A percentile compares a stretch with the other conserved stretches of the same genome.
phyloP scores from a whole-genome alignment of 257 asterid genomes.

The Gardenia jasminoides region DNA sequence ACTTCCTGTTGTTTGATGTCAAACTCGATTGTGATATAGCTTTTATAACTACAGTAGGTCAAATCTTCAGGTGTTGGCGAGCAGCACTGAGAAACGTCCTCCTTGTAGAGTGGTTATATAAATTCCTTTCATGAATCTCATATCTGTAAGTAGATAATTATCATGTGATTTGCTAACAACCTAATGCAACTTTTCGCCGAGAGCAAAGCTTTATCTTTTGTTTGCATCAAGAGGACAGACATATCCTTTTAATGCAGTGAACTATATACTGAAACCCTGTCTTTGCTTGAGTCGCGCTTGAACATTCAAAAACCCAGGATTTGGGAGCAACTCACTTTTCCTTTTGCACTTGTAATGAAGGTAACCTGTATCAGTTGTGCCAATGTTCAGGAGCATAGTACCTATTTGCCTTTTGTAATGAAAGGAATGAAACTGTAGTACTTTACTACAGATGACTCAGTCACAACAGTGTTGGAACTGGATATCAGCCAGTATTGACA shows the following conservation, averaged over 20 bases:
- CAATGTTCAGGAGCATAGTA: neutral
- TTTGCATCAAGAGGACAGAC: conserved; percentile 1
- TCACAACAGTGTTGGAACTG: neutral
- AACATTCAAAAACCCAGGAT: neutral
- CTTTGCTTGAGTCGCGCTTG: neutral
- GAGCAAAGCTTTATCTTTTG: neutral
- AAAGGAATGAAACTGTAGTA: neutral
- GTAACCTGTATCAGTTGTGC: neutral
- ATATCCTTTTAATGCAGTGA: conserved; percentile 5
- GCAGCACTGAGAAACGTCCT: neutral
- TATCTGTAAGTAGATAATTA: neutral
- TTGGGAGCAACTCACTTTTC: neutral
- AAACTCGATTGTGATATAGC: neutral
- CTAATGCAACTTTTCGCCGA: neutral
- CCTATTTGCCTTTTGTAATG: conserved; percentile 2
- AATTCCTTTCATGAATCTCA: neutral
- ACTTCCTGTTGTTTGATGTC: conserved; percentile 8
- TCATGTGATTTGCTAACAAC: neutral
- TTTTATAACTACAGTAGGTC: neutral
- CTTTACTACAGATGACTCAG: neutral
- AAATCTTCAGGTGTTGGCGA: conserved; percentile 7
- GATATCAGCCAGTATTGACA: neutral
- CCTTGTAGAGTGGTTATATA: conserved; percentile 3
- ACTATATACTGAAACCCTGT: neutral
- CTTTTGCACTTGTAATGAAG: neutral